phyloP scores from a whole-genome alignment of 768 basidiomycete species.

The Phaeotremella fagi region DNA sequence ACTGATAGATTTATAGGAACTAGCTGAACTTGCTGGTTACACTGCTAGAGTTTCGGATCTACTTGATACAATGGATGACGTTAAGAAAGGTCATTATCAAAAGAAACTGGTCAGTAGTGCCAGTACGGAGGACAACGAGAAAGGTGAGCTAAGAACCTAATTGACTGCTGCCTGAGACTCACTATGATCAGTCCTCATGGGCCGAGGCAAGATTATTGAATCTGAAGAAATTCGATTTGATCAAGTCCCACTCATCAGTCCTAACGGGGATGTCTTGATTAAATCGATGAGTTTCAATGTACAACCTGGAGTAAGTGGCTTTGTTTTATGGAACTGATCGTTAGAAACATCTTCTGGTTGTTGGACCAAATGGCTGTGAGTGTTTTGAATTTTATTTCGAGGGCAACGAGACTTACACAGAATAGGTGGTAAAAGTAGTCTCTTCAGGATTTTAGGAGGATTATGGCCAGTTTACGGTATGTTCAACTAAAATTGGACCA shows the following conservation, averaged over 20 bases:
- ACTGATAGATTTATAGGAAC: conserved; percentile 54
- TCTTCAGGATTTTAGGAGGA: conserved; percentile 93
- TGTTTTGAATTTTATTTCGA: no score
- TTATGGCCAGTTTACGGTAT: conserved; percentile 82
- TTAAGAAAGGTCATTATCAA: conserved; percentile 75
- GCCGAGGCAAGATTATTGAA: conserved; percentile 71
- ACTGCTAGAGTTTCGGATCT: conserved; percentile 84
- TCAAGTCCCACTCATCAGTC: conserved; percentile 89
- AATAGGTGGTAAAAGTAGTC: conserved; percentile 60
- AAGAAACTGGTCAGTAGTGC: conserved; percentile 79
- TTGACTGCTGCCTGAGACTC: background rate
- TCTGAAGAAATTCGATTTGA: conserved; percentile 82
- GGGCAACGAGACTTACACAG: no score
- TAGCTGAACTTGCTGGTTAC: conserved; percentile 92
- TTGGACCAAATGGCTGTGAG: conserved; percentile 78
- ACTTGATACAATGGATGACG: conserved; percentile 84
- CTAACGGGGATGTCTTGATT: conserved; percentile 89
- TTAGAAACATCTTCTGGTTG: conserved; percentile 83
- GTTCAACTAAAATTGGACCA: conserved; percentile 26
- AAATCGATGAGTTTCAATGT: conserved; percentile 80
- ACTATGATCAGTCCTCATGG: conserved; percentile 60
- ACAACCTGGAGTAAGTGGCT: conserved; percentile 67
- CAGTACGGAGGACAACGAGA: conserved; percentile 65
- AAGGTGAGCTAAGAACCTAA: conserved; percentile 55
- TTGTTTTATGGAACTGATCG: conserved; percentile 6